phyloP scores from a whole-genome alignment of 2,329 filamentous ascomycete genomes.

The Alternaria sp. region DNA sequence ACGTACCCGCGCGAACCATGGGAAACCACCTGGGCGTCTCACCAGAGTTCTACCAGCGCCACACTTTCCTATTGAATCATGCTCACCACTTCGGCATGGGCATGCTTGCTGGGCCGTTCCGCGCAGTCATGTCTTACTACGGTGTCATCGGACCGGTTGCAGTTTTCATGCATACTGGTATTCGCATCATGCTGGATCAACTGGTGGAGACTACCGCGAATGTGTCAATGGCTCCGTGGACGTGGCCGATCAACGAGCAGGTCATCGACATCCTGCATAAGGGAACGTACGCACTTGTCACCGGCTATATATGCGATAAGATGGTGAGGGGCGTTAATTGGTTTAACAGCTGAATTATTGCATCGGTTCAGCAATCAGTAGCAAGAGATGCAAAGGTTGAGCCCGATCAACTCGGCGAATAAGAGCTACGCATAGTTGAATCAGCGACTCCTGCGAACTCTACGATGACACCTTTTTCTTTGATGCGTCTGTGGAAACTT shows the following conservation, averaged over 20 bases:
- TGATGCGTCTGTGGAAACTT: too few species aligned
- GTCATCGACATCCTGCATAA: slow-evolving; percentile 45
- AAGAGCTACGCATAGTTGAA: not conserved
- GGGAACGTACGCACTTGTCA: slow-evolving; percentile 37
- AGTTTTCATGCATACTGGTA: slow-evolving; percentile 40
- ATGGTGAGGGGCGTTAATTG: slow-evolving; percentile 30
- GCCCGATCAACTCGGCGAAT: not conserved
- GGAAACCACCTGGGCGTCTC: slow-evolving; percentile 38
- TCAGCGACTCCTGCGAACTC: not conserved
- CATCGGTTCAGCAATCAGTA: not conserved
- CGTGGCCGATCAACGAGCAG: slow-evolving; percentile 48
- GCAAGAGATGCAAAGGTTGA: not conserved
- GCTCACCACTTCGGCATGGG: slow-evolving; percentile 43
- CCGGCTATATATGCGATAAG: slow-evolving; percentile 39
- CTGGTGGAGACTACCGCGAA: slow-evolving; percentile 42
- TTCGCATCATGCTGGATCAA: slow-evolving; percentile 45
- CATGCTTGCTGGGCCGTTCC: slow-evolving; percentile 38
- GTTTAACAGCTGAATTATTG: slow-evolving; percentile 20
- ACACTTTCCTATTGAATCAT: slow-evolving; percentile 39
- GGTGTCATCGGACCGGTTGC: slow-evolving; percentile 46
- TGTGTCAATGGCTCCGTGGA: slow-evolving; percentile 44
- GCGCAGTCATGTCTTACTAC: slow-evolving; percentile 43
- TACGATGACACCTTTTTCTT: too few species aligned
- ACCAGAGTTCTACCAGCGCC: slow-evolving; percentile 15
- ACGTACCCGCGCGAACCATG: slow-evolving; percentile 44